phyloP scores from a whole-genome alignment of 2,329 filamentous ascomycete genomes.

The Microdochium paspali region DNA sequence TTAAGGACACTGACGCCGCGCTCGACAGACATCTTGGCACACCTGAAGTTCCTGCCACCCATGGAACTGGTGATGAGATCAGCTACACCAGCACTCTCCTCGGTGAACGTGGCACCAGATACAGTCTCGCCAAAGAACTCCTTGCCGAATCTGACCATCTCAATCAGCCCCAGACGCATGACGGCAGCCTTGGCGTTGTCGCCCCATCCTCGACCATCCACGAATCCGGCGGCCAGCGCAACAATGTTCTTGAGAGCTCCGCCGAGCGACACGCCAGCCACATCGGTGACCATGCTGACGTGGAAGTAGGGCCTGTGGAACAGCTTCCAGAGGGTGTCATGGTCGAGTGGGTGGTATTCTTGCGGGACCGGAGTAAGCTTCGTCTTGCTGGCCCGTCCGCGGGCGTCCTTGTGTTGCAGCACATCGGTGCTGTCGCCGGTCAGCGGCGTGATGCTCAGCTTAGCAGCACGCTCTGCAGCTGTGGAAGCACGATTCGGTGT shows the following conservation, averaged over 20 bases:
- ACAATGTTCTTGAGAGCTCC: conserved; percentile 97
- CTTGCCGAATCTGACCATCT: conserved; percentile 94
- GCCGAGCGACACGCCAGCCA: conserved; percentile 91
- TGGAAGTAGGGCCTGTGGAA: conserved; percentile 98
- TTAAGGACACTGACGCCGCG: conserved; percentile 73
- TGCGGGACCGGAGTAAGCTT: conserved; percentile 66
- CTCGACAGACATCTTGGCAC: conserved; percentile 80
- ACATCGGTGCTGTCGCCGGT: conserved; percentile 20
- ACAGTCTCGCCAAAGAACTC: conserved; percentile 84
- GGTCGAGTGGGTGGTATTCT: conserved; percentile 81
- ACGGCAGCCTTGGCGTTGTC: conserved; percentile 98
- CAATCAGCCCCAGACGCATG: conserved; percentile 90
- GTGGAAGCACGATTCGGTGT: conserved; percentile 41
- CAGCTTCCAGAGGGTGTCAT: conserved; percentile 70
- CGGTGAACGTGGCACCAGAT: conserved; percentile 81
- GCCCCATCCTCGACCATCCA: conserved; percentile 92
- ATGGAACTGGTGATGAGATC: conserved; percentile 92
- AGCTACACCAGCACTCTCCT: conserved; percentile 89
- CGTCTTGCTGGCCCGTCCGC: conserved; percentile 56
- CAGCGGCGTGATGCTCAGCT: conserved; percentile 41
- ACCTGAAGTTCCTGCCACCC: conserved; percentile 88
- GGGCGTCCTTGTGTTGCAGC: conserved; percentile 58
- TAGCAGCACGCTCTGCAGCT: conserved; percentile 23
- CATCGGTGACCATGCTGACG: conserved; percentile 84
- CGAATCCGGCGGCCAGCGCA: conserved; percentile 86